These are phyloP conservation scores for Phanerochaete sordida DNA, from an alignment of 768 basidiomycete species.

Conservation along the genomic window DNA sequence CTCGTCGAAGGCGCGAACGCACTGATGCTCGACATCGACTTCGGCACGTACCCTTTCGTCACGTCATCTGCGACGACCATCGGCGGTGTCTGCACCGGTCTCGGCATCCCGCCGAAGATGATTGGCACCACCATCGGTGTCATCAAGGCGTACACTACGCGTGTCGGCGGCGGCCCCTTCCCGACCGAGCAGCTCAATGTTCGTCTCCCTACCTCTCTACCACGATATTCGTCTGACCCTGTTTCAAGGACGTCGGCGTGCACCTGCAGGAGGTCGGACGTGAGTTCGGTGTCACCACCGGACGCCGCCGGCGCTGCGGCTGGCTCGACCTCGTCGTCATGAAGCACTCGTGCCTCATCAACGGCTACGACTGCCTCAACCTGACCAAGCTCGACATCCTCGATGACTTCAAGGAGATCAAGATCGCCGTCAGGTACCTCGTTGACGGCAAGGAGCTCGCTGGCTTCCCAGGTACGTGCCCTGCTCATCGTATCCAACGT, in stretches of 20 bases:
- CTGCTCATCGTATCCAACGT: not conserved
- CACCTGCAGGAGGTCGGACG: constrained; percentile 92
- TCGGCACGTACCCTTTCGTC: constrained; percentile 97
- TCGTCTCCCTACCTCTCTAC: constrained; percentile 25
- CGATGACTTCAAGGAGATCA: constrained; percentile 81
- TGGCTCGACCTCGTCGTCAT: constrained; percentile 98
- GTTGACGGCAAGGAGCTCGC: constrained; percentile 72
- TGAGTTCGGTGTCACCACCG: constrained; percentile 92
- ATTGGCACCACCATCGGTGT: constrained; percentile 91
- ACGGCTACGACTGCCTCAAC: constrained; percentile 92
- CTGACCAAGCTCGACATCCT: constrained; percentile 96
- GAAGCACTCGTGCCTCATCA: constrained; percentile 89
- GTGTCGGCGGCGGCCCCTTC: constrained; percentile 98
- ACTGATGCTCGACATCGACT: constrained; percentile 97
- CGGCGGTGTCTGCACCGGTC: constrained; percentile 94
- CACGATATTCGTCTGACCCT: no score
- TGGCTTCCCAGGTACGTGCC: constrained; percentile 78
- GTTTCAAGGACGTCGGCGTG: constrained; percentile 79
- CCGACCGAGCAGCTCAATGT: constrained; percentile 94
- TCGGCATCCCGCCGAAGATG: constrained; percentile 91
- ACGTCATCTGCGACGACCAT: constrained; percentile 92
- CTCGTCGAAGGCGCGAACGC: constrained; percentile 98
- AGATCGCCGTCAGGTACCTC: constrained; percentile 78
- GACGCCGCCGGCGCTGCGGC: constrained; percentile 88
- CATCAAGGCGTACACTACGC: constrained; percentile 96